Evolutionary conservation across 2,329 filamentous ascomycete genomes (phyloP).

Genomic region (Nothophaeocryptopus gaeumannii): DNA sequence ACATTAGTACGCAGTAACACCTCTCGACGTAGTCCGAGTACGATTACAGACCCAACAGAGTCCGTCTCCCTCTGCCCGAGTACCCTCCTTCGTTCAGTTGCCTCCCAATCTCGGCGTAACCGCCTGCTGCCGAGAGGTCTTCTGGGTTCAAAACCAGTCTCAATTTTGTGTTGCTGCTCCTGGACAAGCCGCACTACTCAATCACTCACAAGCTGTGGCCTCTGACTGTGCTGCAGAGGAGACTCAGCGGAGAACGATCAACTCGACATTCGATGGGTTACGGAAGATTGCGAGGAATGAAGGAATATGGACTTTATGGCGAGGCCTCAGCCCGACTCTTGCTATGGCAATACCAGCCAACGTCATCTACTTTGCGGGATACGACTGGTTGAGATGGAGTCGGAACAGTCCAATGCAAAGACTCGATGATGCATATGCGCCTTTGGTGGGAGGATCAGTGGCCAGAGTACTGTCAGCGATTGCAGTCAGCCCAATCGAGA

Average conservation of each 20-base stretch:
- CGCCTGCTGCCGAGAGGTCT: slow-evolving; percentile 93
- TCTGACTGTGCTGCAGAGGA: slow-evolving; percentile 84
- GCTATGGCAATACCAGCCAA: slow-evolving; percentile 93
- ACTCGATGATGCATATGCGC: slow-evolving; percentile 68
- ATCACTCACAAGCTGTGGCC: slow-evolving; percentile 32
- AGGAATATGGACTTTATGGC: slow-evolving; percentile 81
- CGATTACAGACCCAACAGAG: slow-evolving; percentile 82
- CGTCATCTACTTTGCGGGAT: slow-evolving; percentile 98
- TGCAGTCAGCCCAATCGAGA: slow-evolving; percentile 84
- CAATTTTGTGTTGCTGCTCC: slow-evolving; percentile 70
- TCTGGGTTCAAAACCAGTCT: slow-evolving; percentile 85
- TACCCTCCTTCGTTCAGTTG: slow-evolving; percentile 60
- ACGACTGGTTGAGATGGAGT: slow-evolving; percentile 86
- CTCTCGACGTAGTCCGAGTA: slow-evolving; percentile 93
- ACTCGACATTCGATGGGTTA: slow-evolving; percentile 85
- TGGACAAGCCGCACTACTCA: slow-evolving; percentile 41
- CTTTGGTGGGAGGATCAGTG: slow-evolving; percentile 73
- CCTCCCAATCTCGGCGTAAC: slow-evolving; percentile 87
- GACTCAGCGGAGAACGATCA: slow-evolving; percentile 76
- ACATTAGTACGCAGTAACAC: slow-evolving; percentile 65
- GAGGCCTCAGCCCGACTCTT: slow-evolving; percentile 88
- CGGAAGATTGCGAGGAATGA: slow-evolving; percentile 94
- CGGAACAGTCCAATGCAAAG: slow-evolving; percentile 66
- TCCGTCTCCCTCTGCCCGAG: slow-evolving; percentile 53
- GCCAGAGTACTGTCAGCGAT: slow-evolving; percentile 79